Base-by-base conservation (phyloP, 2,329 filamentous ascomycete species). In the Raffaelea deltoideospora region DNA sequence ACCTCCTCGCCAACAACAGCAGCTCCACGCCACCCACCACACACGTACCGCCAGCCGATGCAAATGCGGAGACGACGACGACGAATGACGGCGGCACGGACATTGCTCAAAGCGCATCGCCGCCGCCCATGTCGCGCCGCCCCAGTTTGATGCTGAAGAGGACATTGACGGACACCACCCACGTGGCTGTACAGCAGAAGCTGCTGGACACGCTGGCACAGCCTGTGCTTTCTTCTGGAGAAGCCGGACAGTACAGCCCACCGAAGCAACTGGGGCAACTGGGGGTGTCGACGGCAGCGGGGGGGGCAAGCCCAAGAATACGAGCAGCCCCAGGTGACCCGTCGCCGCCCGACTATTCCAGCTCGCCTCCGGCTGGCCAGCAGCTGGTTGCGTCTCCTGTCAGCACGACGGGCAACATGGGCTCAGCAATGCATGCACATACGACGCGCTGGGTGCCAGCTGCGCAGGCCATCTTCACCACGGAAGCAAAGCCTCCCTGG, bases 391-490 rank as follows among this genome's bases (percentile, higher is more conserved):
- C 53, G 9, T 56, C 53, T 27, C 59, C 57, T 15, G 50, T 55
- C 15, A 49, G 56, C 36, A 63, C 67, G 19, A 59, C 71, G 3
- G 58, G 58, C 14, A 54, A 61, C n/a, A 45, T 72, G 2, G 66
- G 64, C 10, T 63, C 78, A 14, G 64, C 69, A 10, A 69, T 83
- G n/a, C 88, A 95, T 55, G 81, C 81, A 9, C 87, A 95, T 57
- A 81, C 84, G 40, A 90, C 83, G 49, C 76, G 90, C 55, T 94
- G 86, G 76, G 78, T 82, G 13, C 86, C 86, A 8, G 83, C 85
- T 30, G 83, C 88, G 5, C 90, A 98, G 55, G 90, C 90, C 37
- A 95, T 98, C 39, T 98, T 98, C 54, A 92, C 88, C 8, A 98
- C 90, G n/a, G 84, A 93, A 56, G 71, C 82, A 13, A 76, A 80